Evolutionary conservation across 2,329 filamentous ascomycete species (phyloP), one percentile per base, ranked within the genome.

Genomic region (Pleoardoris graminearum): DNA sequence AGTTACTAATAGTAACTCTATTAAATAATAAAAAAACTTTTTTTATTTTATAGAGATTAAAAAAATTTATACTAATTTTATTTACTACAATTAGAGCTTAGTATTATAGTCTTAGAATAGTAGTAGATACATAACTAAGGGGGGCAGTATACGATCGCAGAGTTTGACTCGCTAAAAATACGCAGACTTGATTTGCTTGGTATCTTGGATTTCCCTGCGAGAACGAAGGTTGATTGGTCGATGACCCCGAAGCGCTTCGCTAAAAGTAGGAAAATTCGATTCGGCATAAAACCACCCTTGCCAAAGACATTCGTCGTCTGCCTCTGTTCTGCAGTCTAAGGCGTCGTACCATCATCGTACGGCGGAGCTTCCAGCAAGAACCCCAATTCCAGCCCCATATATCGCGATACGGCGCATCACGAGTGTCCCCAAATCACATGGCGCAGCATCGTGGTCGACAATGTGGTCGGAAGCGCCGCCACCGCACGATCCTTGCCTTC

Each of bases 341-440:
- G 8, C 27, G 41, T 47, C 32, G 37, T 47, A 27, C 25, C 44
- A 55, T 44, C 17, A 43, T 52, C 19, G 37, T n/a, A 29, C 19
- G 35, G 30, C 21, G 21, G 27, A n/a, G 41, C 12, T 12, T 29
- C 42, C 33, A 46, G 37, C 48, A 51, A 22, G 35, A 29, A 39
- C 48, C 48, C 48, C 42, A 48, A 37, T 48, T 32, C 48, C 48
- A 43, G 48, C 36, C 42, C 25, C 48, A 19, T 37, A 38, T 27
- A 35, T 38, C 19, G 44, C 44, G 43, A 47, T 48, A 32, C 21
- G 59, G 57, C 64, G 64, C 58, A 66, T 63, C 55, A 63, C 54
- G 45, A 32, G 35, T 11, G 54, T 50, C 56, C 50, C 61, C 65
- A 62, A 66, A 66, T 63, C 61, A 66, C 53, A 58, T 60, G 57